Evolutionary conservation across 345 rosid genomes (phyloP), one percentile per base, ranked within the genome.

Genomic region (Rubroshorea leprosula): DNA sequence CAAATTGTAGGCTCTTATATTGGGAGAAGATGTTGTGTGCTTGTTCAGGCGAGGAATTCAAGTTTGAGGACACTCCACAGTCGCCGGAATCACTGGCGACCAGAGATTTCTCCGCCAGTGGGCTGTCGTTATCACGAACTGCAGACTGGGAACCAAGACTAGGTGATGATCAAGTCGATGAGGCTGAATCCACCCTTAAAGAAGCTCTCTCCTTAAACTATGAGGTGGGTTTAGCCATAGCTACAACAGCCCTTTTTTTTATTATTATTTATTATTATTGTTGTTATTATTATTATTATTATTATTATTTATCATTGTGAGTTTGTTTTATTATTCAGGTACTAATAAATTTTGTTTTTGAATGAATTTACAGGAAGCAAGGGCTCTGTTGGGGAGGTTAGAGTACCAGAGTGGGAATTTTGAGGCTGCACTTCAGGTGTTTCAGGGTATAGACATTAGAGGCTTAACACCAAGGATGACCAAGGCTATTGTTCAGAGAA

Each of bases 201-300:
- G 99, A 90, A 64, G 97, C 97, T 72, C 97, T 90, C 61, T 94
- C 96, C 49, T 76, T 94, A 65, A 94, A 94, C 76, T 90, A 94
- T 55, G 99, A 94, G 86, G 99, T 89, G 59, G 35, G 60, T 66
- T 60, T 26, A 29, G 24, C n/a, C n/a, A n/a, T n/a, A n/a, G n/a
- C n/a, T n/a, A n/a, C n/a, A n/a, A n/a, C n/a, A n/a, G n/a, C n/a
- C n/a, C n/a, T n/a, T n/a, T n/a, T n/a, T n/a, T n/a, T n/a, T n/a
- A n/a, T n/a, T n/a, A n/a, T n/a, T n/a, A n/a, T n/a, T n/a, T n/a
- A n/a, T n/a, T n/a, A n/a, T n/a, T n/a, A n/a, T n/a, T n/a, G n/a
- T n/a, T n/a, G n/a, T n/a, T n/a, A n/a, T n/a, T n/a, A n/a, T n/a
- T n/a, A n/a, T n/a, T n/a, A n/a, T n/a, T n/a, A n/a, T n/a, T n/a